Evolutionary conservation across 2,329 filamentous ascomycete genomes (phyloP).

Genomic region (Elsinoe ampelina): DNA sequence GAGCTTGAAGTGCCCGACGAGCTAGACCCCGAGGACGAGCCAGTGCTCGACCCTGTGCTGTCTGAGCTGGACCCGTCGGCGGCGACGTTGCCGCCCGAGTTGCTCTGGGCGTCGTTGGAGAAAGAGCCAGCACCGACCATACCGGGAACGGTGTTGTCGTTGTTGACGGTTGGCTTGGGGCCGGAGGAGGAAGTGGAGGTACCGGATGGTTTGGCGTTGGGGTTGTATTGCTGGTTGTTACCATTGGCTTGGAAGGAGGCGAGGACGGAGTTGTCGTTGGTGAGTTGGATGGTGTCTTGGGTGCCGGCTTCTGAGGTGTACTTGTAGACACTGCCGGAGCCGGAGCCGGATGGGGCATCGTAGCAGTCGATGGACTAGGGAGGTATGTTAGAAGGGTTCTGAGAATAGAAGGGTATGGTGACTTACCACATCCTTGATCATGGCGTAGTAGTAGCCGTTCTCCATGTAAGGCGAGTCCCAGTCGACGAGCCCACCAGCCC

Average conservation of each 20-base stretch:
- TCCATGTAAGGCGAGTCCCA: constrained; percentile 78
- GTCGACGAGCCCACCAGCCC: constrained; percentile 85
- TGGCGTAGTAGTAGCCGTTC: constrained; percentile 82
- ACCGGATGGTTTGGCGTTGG: constrained; percentile 27
- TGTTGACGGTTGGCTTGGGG: constrained; percentile 20
- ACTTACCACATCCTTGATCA: constrained; percentile 55
- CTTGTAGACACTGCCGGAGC: constrained; percentile 56
- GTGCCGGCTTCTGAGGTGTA: constrained; percentile 58
- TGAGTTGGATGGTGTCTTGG: constrained; percentile 69
- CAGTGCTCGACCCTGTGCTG: constrained; percentile 15
- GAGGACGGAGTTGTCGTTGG: constrained; percentile 64
- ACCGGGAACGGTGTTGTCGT: constrained; percentile 46
- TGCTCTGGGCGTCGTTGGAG: constrained; percentile 2
- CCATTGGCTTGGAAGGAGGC: constrained; percentile 75
- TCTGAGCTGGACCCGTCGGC: constrained; percentile 15
- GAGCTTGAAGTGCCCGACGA: constrained; percentile 17
- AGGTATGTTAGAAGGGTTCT: not conserved
- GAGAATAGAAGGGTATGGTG: constrained; percentile 18
- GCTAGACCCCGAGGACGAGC: constrained; percentile 18
- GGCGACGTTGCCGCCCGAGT: constrained; percentile 25
- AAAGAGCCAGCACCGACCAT: constrained; percentile 41
- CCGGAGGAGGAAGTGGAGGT: constrained; percentile 21
- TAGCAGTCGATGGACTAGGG: constrained; percentile 64
- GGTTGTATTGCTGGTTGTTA: constrained; percentile 51
- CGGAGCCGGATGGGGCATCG: constrained; percentile 63